Base-by-base conservation (phyloP, 176 grass and related monocot species). In the Avena eriantha region DNA sequence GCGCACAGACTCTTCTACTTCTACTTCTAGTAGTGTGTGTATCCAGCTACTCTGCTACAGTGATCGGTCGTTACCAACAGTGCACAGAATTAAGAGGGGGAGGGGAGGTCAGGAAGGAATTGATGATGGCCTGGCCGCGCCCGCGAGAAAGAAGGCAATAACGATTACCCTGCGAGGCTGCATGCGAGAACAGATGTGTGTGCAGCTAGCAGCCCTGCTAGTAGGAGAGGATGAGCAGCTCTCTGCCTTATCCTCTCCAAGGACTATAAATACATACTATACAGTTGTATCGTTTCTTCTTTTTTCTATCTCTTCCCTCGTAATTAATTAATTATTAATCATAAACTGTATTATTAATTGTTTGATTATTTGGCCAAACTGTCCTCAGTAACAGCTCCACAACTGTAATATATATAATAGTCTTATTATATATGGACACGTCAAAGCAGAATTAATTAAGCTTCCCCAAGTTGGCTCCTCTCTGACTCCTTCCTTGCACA, bases 401-500 rank as follows among this genome's bases (percentile, higher is more conserved):
- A 86, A 83, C 17, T 83, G 84, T 83, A 83, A 61, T 72, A 85
- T 85, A 61, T 72, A 85, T 85, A 81, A 19, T 84, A 60, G 5
- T 57, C 18, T 21, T 9, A 1, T 34, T 7, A 11, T 74, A 50
- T 50, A 50, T 74, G 59, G 39, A 59, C 58, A 19, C 57, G 46
- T 64, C 84, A 72, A 34, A 54, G 43, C 72, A 19, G 80, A 58
- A 86, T 84, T 91, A 18, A 91, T 69, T 61, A 81, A 85, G 86
- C 86, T 85, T 85, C 50, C 50, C 58, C 17, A 85, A 88, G 86
- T 81, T 91, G 82, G 86, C 76, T 69, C 15, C 3, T 76, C 64
- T 73, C 11, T 82, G 46, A 69, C 50, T 64, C 67, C n/a, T 21
- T 71, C 18, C 3, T 71, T 71, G 21, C 10, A 13, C 36, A 11